Percentiles rank a stretch among this genome's conserved stretches.
Evolutionary conservation across 192 early-diverging fungal genomes (phyloP).

Genomic region (Coemansia nantahalensis): DNA sequence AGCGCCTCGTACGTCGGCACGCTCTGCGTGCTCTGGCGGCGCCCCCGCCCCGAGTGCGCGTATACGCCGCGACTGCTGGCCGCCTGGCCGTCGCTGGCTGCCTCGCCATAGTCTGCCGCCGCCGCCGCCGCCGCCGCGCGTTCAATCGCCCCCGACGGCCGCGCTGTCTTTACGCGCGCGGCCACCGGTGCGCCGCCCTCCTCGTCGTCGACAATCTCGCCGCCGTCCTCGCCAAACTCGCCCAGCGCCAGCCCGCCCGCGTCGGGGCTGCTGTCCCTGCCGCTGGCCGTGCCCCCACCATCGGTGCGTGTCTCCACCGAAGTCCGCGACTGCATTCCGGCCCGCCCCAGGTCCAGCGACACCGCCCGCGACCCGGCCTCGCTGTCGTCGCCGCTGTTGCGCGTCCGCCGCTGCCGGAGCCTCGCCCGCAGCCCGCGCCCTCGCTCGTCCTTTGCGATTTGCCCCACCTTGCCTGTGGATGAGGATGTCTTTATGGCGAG

Average conservation of each 20-base stretch:
- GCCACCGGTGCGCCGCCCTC: conserved; percentile 1
- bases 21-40: conserved; percentile 44
- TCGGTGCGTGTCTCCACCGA: conserved; percentile 24
- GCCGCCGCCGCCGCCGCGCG: conserved; percentile 6
- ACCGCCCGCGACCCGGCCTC: conserved; percentile 37
- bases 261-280: conserved; percentile 6
- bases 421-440: conserved; percentile 45
- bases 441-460: conserved; percentile 41
- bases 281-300: conserved; percentile 3
- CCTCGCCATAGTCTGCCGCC: neutral
- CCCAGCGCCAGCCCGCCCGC: conserved; percentile 38
- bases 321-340: conserved; percentile 35
- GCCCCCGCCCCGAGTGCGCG: neutral
- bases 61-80: neutral
- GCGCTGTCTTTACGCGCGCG: neutral
- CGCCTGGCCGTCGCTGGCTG: neutral
- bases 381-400: conserved; percentile 45
- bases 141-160: conserved; percentile 30
- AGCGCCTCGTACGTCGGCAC: conserved; percentile 20
- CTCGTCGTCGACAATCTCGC: conserved; percentile 38
- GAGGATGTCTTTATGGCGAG: too few relatives aligned
- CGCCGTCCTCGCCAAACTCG: conserved; percentile 41
- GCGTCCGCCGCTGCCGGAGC: conserved; percentile 40
- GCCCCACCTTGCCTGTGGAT: too few relatives aligned
- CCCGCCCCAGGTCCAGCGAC: conserved; percentile 40